Evolutionary conservation across 2,329 filamentous ascomycete species (phyloP).

Genomic region (Claviceps humidiphila): DNA sequence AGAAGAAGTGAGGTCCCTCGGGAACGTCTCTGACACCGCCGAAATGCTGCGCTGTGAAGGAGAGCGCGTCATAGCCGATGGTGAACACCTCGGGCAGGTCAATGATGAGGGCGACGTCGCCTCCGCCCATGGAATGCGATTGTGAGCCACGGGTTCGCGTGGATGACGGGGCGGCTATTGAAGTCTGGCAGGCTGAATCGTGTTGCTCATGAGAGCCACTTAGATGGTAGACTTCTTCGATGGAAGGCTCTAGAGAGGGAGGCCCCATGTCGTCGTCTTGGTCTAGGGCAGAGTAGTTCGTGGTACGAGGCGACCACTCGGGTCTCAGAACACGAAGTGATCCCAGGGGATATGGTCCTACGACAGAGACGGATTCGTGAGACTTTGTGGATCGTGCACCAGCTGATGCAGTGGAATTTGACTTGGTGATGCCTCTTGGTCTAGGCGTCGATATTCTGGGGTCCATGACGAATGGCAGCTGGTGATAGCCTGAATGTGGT

Average conservation of each 20-base stretch:
- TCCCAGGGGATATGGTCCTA: slow-evolving; percentile 29
- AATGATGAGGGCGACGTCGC: slow-evolving; percentile 40
- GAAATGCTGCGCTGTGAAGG: slow-evolving; percentile 34
- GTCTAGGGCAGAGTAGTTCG: neutral
- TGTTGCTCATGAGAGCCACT: neutral
- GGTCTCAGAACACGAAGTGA: slow-evolving; percentile 26
- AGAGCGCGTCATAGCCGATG: slow-evolving; percentile 39
- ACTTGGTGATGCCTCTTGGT: slow-evolving; percentile 20
- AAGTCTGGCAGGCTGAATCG: neutral
- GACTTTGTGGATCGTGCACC: slow-evolving; percentile 20
- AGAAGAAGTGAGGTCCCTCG: slow-evolving; percentile 44
- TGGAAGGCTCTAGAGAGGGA: slow-evolving; percentile 18
- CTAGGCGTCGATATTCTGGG: slow-evolving; percentile 9
- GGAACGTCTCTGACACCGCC: slow-evolving; percentile 42
- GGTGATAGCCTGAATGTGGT: neutral
- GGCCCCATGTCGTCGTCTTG: slow-evolving; percentile 15
- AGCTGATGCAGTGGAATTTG: slow-evolving; percentile 18
- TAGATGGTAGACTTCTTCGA: slow-evolving; percentile 1
- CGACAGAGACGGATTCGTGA: slow-evolving; percentile 23
- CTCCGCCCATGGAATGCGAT: slow-evolving; percentile 21
- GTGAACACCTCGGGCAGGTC: slow-evolving; percentile 37
- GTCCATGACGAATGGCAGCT: slow-evolving; percentile 12
- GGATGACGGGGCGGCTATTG: neutral
- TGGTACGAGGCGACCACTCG: slow-evolving; percentile 7
- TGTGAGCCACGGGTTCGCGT: slow-evolving; percentile 8